A percentile compares a stretch with the other conserved stretches of the same genome.
Evolutionary conservation across 805 yeast species (phyloP).

Genomic region (Wickerhamiella vanderwaltii): DNA sequence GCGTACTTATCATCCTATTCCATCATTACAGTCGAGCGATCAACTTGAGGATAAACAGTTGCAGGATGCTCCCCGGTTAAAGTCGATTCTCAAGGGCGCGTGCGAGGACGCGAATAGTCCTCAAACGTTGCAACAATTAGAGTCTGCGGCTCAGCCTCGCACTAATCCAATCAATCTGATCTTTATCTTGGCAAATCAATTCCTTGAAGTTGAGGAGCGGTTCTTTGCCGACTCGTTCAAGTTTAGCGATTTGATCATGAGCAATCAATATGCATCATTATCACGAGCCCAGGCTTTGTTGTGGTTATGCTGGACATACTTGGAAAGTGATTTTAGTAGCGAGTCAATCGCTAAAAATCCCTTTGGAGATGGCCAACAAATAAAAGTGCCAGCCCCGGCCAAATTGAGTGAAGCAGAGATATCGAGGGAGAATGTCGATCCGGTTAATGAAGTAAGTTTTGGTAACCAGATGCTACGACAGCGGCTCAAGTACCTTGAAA

Average conservation of each 20-base stretch:
- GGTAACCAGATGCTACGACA: slow-evolving; percentile 33
- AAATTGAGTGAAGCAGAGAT: slow-evolving; percentile 23
- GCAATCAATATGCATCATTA: slow-evolving; percentile 44
- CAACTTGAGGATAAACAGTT: slow-evolving; percentile 46
- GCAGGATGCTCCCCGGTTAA: slow-evolving; percentile 90
- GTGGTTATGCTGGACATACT: slow-evolving; percentile 72
- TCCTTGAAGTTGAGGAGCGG: slow-evolving; percentile 38
- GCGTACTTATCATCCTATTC: slow-evolving; percentile 88
- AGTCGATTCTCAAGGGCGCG: slow-evolving; percentile 78
- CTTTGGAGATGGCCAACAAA: slow-evolving; percentile 35
- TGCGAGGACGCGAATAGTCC: slow-evolving; percentile 50
- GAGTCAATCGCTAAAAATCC: slow-evolving; percentile 45
- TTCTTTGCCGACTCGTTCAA: slow-evolving; percentile 22
- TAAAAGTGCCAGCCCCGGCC: slow-evolving; percentile 31
- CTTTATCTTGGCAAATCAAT: slow-evolving; percentile 56
- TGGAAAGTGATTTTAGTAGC: slow-evolving; percentile 55
- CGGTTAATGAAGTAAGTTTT: slow-evolving; percentile 33
- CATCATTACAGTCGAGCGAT: slow-evolving; percentile 65
- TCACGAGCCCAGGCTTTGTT: slow-evolving; percentile 62
- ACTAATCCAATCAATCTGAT: slow-evolving; percentile 66
- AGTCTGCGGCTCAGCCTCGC: slow-evolving; percentile 27
- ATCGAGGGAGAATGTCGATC: slow-evolving; percentile 33
- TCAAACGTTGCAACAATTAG: slow-evolving; percentile 14
- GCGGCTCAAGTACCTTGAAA: slow-evolving; percentile 29
- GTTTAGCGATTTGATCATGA: slow-evolving; percentile 50